Base-by-base conservation (phyloP, 768 basidiomycete species). In the Mycena vitilis region DNA sequence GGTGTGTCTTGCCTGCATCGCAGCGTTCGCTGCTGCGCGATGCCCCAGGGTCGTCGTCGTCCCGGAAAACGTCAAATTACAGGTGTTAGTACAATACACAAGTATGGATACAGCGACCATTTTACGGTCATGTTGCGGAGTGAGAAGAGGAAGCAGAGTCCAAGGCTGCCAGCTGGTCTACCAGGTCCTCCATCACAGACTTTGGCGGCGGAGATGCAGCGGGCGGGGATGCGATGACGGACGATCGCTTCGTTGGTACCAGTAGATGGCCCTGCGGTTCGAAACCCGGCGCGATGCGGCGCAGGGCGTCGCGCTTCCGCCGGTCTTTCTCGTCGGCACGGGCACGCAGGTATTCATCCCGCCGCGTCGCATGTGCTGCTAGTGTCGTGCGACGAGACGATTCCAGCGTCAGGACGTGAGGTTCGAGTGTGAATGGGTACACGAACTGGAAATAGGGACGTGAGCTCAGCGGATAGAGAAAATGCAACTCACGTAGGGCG, bases 351-450 rank as follows among this genome's bases (percentile, higher is more conserved):
- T 92, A 89, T 1, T 89, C 87, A 55, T 94, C 89, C 52, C 93
- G 88, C 11, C 91, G 88, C 0, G 89, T 83, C 3, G 86, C 80
- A 68, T 93, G 87, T 0, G 91, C 84, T 0, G 90, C 84, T 44
- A 94, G 85, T 0, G 91, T 90, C 5, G 84, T 80, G 54, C 90
- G 84, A 2, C 94, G 90, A 0, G 93, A 85, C 0, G 92, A 88
- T 75, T 93, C 93, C 47, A 94, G 80, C 2, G 89, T 87, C 60
- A 96, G 78, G 71, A 95, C 84, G 76, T 97, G 96, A 0, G 90
- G 87, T 75, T 99, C 97, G 59, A 99, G 87, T 4, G 95, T 92
- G 83, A 95, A 98, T 2, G 97, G 96, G 75, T 98, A 99, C 51
- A 94, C 97, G 74, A 98, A 98, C 96, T 99, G 76, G 22, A 22